Evolutionary conservation across 1,284 basidiomycete genomes (phyloP).

Genomic region (Malassezia obtusa): DNA sequence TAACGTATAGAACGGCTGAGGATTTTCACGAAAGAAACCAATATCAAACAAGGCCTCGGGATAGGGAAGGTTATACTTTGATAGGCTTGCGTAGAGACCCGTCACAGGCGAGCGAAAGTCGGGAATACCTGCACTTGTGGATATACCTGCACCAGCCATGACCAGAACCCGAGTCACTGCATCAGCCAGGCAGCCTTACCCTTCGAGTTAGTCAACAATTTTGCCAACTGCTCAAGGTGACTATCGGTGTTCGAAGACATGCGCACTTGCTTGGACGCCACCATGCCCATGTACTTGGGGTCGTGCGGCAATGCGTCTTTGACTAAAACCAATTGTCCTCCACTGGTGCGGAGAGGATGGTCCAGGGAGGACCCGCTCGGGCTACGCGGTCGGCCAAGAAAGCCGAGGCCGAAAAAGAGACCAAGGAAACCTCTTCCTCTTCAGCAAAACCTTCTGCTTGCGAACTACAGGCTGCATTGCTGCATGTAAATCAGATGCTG

Average conservation of each 20-base stretch:
- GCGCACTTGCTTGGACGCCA: not conserved
- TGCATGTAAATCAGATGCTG: constrained; percentile 8
- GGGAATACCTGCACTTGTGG: constrained; percentile 52
- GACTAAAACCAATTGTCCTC: not conserved
- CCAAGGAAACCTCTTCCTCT: not conserved
- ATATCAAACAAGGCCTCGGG: constrained; percentile 56
- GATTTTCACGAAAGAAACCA: constrained; percentile 47
- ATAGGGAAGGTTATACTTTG: constrained; percentile 53
- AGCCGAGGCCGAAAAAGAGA: not conserved
- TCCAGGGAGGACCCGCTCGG: not conserved
- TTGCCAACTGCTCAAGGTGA: not conserved
- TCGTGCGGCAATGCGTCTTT: not conserved
- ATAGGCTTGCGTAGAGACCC: constrained; percentile 54
- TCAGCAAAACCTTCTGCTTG: not conserved
- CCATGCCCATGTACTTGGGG: not conserved
- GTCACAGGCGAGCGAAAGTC: constrained; percentile 52
- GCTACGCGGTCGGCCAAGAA: not conserved
- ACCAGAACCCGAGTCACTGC: constrained; percentile 47
- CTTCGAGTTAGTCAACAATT: not conserved
- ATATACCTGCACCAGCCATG: constrained; percentile 53
- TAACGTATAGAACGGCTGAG: constrained; percentile 50
- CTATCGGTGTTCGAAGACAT: not conserved
- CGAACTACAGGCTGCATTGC: not conserved
- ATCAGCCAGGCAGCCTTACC: not conserved
- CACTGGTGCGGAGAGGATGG: not conserved